Conservation (phyloP, 371 early-diverging fungal genomes). For the Mucor irregularis region DNA sequence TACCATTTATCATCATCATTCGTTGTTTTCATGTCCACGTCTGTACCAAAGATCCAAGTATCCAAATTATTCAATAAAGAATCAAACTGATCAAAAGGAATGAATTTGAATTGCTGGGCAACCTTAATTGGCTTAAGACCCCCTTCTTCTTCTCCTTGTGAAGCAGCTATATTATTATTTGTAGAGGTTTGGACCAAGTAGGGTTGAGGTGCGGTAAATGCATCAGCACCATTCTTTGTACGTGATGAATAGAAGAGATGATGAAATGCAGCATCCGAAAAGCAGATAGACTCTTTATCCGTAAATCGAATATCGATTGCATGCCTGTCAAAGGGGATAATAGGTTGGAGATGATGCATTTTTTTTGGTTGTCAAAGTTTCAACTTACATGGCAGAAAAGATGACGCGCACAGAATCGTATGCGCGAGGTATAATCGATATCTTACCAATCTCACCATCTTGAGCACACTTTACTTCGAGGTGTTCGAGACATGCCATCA, state of each 20-base stretch:
- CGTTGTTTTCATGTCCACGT: constrained; percentile 3
- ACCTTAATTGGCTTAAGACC: constrained; percentile 30
- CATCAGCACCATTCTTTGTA: background rate
- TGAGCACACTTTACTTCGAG: constrained; percentile 32
- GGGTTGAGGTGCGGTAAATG: constrained; percentile 23
- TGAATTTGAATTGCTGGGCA: constrained; percentile 39
- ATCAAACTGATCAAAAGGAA: constrained; percentile 35
- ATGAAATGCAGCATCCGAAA: constrained; percentile 44
- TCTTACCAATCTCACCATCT: constrained; percentile 35
- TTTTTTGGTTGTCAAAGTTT: too few species aligned
- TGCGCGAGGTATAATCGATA: constrained; percentile 58
- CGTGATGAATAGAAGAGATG: constrained; percentile 28
- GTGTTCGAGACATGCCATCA: constrained; percentile 45
- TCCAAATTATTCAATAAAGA: constrained; percentile 29
- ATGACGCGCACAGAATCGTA: constrained; percentile 57
- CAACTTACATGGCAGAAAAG: constrained; percentile 44
- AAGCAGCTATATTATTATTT: too few species aligned
- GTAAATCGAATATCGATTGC: constrained; percentile 47
- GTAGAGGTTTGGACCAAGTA: constrained; percentile 7
- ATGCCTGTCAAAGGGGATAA: constrained; percentile 5
- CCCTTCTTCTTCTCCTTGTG: background rate
- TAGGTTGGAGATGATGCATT: background rate
- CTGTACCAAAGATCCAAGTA: constrained; percentile 42
- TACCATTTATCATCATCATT: constrained; percentile 7
- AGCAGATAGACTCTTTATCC: constrained; percentile 32